A percentile compares a stretch with the other conserved stretches of the same genome.
Conservation (phyloP, 2,329 filamentous ascomycete genomes). For the Hypoxylon sp. region DNA sequence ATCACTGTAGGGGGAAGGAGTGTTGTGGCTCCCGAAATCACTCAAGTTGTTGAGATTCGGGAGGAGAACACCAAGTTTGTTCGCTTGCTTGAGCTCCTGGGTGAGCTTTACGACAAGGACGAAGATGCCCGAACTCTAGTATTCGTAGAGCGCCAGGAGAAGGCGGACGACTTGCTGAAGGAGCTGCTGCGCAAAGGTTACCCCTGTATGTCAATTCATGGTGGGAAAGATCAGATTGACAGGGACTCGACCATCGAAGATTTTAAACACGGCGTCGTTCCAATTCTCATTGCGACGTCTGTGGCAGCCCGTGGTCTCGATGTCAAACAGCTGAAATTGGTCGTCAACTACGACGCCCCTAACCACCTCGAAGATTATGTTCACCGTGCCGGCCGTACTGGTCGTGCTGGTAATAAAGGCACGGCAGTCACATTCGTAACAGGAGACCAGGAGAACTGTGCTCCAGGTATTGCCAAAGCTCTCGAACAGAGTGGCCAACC, state of each 20-base stretch:
- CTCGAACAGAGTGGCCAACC: slow-evolving; percentile 91
- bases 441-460: slow-evolving; percentile 90
- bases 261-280: slow-evolving; percentile 92
- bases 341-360: slow-evolving; percentile 95
- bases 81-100: slow-evolving; percentile 86
- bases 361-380: slow-evolving; percentile 98
- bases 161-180: slow-evolving; percentile 83
- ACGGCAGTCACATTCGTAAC: slow-evolving; percentile 96
- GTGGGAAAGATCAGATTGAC: slow-evolving; percentile 93
- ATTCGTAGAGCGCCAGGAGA: slow-evolving; percentile 93
- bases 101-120: slow-evolving; percentile 86
- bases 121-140: slow-evolving; percentile 92
- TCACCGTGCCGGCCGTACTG: slow-evolving; percentile 92
- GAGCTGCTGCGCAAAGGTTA: slow-evolving; percentile 88
- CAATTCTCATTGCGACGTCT: slow-evolving; percentile 93
- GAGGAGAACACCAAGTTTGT: slow-evolving; percentile 87
- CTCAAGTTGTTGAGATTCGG: slow-evolving; percentile 90
- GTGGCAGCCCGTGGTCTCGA: slow-evolving; percentile 95
- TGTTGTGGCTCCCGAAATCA: slow-evolving; percentile 92
- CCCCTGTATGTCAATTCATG: slow-evolving; percentile 93
- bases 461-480: slow-evolving; percentile 89
- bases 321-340: slow-evolving; percentile 94
- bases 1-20: slow-evolving; percentile 91
- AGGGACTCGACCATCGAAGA: slow-evolving; percentile 92
- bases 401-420: slow-evolving; percentile 93